Conservation (phyloP, 2,329 filamentous ascomycete genomes). For the Trichoderma asperellum region DNA sequence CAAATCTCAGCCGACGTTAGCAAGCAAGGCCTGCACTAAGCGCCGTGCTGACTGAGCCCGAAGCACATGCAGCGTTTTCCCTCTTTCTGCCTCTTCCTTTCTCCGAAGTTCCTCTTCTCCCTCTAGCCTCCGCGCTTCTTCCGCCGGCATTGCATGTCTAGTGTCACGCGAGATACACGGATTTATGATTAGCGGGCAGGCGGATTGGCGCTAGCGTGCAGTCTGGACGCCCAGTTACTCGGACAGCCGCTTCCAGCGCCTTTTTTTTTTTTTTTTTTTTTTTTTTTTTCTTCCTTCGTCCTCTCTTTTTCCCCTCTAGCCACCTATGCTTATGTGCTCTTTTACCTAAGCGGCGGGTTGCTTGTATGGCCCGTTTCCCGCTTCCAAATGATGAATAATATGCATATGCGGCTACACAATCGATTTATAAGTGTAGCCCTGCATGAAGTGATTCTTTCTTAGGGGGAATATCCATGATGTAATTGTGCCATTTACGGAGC, state of each 20-base stretch:
- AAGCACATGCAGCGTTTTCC: not conserved
- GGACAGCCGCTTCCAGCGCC: not conserved
- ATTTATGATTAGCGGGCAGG: not conserved
- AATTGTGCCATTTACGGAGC: not conserved
- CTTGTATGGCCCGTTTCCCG: not conserved
- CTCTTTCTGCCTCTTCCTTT: not conserved
- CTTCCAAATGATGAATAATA: constrained; percentile 16
- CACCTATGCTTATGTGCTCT: not conserved
- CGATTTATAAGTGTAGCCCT: not conserved
- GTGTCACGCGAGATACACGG: constrained; percentile 14
- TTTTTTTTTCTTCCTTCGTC: not conserved
- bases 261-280: not conserved
- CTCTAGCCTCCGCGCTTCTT: not conserved
- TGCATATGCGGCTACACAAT: constrained; percentile 2
- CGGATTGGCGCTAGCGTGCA: not conserved
- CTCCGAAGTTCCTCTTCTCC: not conserved
- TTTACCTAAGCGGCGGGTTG: not conserved
- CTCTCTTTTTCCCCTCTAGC: not conserved
- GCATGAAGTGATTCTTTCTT: not conserved
- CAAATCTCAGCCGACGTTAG: constrained; percentile 5
- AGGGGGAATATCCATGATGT: not conserved
- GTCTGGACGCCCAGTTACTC: not conserved
- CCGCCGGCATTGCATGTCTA: constrained; percentile 6
- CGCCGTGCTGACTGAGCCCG: not conserved
- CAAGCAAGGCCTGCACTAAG: not conserved